Conservation (phyloP, 352 stramenopile species). For the Phytophthora quininea region DNA sequence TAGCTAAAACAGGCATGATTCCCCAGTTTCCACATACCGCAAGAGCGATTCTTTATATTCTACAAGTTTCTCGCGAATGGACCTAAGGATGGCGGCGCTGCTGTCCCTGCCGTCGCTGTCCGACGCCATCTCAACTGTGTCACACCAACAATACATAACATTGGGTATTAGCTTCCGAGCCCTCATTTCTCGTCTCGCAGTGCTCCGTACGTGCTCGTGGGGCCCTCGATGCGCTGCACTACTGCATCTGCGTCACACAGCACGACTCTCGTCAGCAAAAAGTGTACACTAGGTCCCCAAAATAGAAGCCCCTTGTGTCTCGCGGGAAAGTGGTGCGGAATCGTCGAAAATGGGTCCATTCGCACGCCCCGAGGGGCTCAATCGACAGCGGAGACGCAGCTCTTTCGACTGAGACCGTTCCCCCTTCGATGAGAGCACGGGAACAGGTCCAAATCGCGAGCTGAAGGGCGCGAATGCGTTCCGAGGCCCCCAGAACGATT, state of each 20-base stretch:
- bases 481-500: conserved; percentile 25
- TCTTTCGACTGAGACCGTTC: conserved; percentile 16
- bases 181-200: conserved; percentile 14
- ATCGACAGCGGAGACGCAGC: conserved; percentile 26
- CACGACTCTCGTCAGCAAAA: conserved; percentile 22
- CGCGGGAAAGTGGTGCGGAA: conserved; percentile 25
- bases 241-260: conserved; percentile 38
- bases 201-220: conserved; percentile 31
- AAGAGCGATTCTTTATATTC: conserved; percentile 77
- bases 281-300: neutral
- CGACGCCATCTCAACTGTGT: conserved; percentile 58
- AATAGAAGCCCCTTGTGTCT: conserved; percentile 22
- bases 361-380: conserved; percentile 6
- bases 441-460: conserved; percentile 18
- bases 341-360: conserved; percentile 31
- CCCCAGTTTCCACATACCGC: conserved; percentile 42
- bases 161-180: conserved; percentile 16
- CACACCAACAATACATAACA: conserved; percentile 35
- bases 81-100: conserved; percentile 49
- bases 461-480: conserved; percentile 1
- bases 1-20: neutral
- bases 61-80: conserved; percentile 69
- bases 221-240: conserved; percentile 25
- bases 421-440: conserved; percentile 17
- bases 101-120: conserved; percentile 43